phyloP scores from a whole-genome alignment of 495 filamentous ascomycete genomes.

The Trichoderma asperelloides region DNA sequence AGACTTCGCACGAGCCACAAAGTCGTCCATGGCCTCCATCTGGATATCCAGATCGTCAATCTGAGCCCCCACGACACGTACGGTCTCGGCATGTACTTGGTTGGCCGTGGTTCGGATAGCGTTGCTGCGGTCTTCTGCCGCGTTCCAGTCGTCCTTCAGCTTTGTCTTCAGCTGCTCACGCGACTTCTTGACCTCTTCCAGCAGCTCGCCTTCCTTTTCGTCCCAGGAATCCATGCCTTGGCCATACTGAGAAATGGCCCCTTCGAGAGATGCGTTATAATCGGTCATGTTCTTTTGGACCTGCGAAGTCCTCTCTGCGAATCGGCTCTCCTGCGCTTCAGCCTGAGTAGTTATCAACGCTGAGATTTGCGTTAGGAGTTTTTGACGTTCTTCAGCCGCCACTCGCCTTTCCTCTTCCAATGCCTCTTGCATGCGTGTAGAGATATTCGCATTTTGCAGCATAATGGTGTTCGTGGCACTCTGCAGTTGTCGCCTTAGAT shows the following conservation, averaged over 20 bases:
- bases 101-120: slow-evolving; percentile 74
- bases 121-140: slow-evolving; percentile 36
- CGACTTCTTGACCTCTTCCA: slow-evolving; percentile 61
- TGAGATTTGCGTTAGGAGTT: slow-evolving; percentile 67
- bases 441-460: slow-evolving; percentile 54
- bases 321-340: slow-evolving; percentile 61
- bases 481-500: slow-evolving; percentile 59
- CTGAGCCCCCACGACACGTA: slow-evolving; percentile 83
- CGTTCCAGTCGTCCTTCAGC: slow-evolving; percentile 79
- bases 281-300: slow-evolving; percentile 55
- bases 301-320: slow-evolving; percentile 49
- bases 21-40: slow-evolving; percentile 83
- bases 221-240: slow-evolving; percentile 70
- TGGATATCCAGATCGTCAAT: slow-evolving; percentile 76
- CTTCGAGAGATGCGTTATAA: slow-evolving; percentile 54
- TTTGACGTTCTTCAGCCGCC: slow-evolving; percentile 64
- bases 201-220: slow-evolving; percentile 54
- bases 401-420: slow-evolving; percentile 66
- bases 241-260: slow-evolving; percentile 53
- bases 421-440: slow-evolving; percentile 58
- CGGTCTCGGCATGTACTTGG: slow-evolving; percentile 84
- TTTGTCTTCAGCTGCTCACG: slow-evolving; percentile 67
- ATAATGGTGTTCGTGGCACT: slow-evolving; percentile 56
- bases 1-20: slow-evolving; percentile 72
- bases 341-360: slow-evolving; percentile 63